Percentiles rank a stretch among this genome's conserved stretches.
Evolutionary conservation across 257 asterid species (phyloP).

Genomic region (Ilex asprella): DNA sequence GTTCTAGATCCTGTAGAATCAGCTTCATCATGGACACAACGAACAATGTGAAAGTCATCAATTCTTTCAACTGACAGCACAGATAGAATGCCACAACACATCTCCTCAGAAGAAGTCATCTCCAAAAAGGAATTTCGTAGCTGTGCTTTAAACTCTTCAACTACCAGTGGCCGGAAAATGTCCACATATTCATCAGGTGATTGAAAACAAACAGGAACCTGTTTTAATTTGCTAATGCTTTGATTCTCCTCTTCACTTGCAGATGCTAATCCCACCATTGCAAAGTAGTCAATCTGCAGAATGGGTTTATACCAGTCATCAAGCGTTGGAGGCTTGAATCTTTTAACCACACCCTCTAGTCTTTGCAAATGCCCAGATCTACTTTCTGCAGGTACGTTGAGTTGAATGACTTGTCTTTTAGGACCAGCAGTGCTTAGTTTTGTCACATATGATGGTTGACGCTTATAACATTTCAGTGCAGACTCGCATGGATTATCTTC

Average conservation of each 20-base stretch:
- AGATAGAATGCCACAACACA: constrained; percentile 66
- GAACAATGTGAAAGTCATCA: constrained; percentile 88
- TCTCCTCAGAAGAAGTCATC: constrained; percentile 58
- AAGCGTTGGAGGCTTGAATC: constrained; percentile 79
- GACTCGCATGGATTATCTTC: constrained; percentile 69
- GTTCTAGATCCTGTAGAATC: constrained; percentile 46
- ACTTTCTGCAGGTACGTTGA: constrained; percentile 48
- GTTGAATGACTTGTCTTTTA: constrained; percentile 87
- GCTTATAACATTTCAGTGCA: constrained; percentile 59
- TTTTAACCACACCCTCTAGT: constrained; percentile 45
- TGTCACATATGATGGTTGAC: constrained; percentile 34
- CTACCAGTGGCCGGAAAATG: constrained; percentile 76
- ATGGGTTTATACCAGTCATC: constrained; percentile 90
- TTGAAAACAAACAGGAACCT: constrained; percentile 77
- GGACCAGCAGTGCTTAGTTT: constrained; percentile 46
- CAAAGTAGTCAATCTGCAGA: constrained; percentile 72
- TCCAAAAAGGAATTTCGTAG: constrained; percentile 81
- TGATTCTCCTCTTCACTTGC: constrained; percentile 37
- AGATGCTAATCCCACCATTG: constrained; percentile 68
- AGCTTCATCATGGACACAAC: constrained; percentile 71
- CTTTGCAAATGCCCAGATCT: constrained; percentile 39
- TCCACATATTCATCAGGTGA: constrained; percentile 81
- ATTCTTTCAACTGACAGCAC: constrained; percentile 86
- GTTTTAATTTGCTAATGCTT: constrained; percentile 55
- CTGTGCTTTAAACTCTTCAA: constrained; percentile 97